These are phyloP conservation scores for Aureobasidium sp. DNA, from an alignment of 2,329 filamentous ascomycete genomes.

Conservation along the genomic window DNA sequence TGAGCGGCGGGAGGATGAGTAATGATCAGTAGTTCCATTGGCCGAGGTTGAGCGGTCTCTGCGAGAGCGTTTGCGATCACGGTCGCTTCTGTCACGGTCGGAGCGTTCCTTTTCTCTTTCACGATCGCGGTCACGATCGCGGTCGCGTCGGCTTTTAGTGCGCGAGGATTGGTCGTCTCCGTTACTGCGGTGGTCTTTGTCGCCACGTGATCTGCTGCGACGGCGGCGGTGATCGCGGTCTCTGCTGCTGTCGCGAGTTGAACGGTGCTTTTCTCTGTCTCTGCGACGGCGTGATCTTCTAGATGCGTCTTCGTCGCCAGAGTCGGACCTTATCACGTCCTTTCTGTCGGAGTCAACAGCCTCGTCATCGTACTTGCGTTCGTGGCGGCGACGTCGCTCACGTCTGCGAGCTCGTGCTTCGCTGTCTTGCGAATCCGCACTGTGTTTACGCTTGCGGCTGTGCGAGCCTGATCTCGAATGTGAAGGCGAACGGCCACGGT, in stretches of 20 bases:
- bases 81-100: constrained; percentile 20
- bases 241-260: constrained; percentile 38
- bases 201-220: constrained; percentile 25
- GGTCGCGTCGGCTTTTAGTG: constrained; percentile 9
- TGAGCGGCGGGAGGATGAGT: constrained; percentile 29
- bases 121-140: not conserved
- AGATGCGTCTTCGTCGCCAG: constrained; percentile 42
- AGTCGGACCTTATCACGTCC: constrained; percentile 56
- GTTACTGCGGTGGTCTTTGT: not conserved
- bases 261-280: constrained; percentile 31
- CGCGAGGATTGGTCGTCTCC: not conserved
- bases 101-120: constrained; percentile 13
- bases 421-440: constrained; percentile 28
- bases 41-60: constrained; percentile 36
- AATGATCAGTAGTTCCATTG: constrained; percentile 41
- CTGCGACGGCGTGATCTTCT: constrained; percentile 50
- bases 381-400: constrained; percentile 41
- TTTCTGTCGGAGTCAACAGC: constrained; percentile 28
- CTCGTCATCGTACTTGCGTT: constrained; percentile 29
- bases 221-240: constrained; percentile 29
- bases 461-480: constrained; percentile 29
- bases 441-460: constrained; percentile 39
- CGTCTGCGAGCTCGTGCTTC: constrained; percentile 32
- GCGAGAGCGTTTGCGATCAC: constrained; percentile 40
- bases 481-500: constrained; percentile 10